Base-by-base conservation (phyloP, 164 flowering plant species). In the Stephania cephalantha region DNA sequence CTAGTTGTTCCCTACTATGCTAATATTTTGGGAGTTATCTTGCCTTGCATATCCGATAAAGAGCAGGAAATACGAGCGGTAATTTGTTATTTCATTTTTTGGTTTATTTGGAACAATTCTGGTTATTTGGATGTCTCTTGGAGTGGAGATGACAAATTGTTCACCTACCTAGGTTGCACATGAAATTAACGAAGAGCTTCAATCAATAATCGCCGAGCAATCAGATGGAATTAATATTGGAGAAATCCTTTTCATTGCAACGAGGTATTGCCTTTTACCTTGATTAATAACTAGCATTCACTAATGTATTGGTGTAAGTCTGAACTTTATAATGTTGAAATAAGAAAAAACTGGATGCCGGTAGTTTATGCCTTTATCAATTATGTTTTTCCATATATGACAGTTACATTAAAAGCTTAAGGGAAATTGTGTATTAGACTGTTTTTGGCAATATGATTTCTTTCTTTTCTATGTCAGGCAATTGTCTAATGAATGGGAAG, bases 41-140 rank as follows among this genome's bases (percentile, higher is more conserved):
- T 95, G 81, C 99, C 99, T 48, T 91, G 97, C 84, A 91, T 95
- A 79, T 88, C 99, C 74, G 99, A 95, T 79, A 88, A 92, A 81
- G 99, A 93, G 86, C 98, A 95, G 82, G 93, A 91, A 80, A 95
- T 93, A 70, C 86, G 95, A 89, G 93, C 86, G 81, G 99, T 95
- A 86, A 83, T 84, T 78, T n/a, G 58, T 68, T 13, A 29, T 67
- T 46, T 42, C 1, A 7, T 50, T 48, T 50, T 50, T 9, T 50
- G 15, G 15, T 74, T 72, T 30, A 52, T 22, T 44, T 18, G 9
- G 29, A 29, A 42, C 12, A 35, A 0, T 68, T 55, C 17, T 6
- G n/a, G 5, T 18, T 30, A 73, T 46, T 29, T 46, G 63, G 53
- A 31, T 70, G 9, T 46, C 22, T 17, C 52, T 69, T 48, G 29